Conservation (phyloP, 306 rosid species). For the Ochetophila trinervis region DNA sequence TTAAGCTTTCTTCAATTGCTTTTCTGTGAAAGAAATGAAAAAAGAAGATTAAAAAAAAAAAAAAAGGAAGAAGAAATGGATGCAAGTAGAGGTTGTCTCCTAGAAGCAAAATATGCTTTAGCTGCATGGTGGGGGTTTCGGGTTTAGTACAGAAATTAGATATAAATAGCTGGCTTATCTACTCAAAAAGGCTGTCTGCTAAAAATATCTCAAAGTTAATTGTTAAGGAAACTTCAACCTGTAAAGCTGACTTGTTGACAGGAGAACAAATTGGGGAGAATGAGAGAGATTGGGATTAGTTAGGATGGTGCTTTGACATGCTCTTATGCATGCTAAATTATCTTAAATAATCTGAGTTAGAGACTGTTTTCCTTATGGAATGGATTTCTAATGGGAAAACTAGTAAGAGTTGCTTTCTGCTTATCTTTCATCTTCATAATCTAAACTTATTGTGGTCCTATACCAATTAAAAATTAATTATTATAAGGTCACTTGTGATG, state of each 20-base stretch:
- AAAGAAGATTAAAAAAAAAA: slow-evolving; percentile 13
- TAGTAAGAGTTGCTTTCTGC: too few species aligned
- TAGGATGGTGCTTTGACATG: not conserved
- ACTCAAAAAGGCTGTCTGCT: not conserved
- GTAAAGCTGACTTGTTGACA: slow-evolving; percentile 7
- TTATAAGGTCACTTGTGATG: too few species aligned
- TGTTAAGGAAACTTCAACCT: not conserved
- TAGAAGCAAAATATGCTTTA: slow-evolving; percentile 41
- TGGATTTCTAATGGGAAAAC: too few species aligned
- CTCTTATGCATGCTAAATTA: not conserved
- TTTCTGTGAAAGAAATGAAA: slow-evolving; percentile 34
- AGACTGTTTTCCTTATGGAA: not conserved
- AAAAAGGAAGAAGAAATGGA: slow-evolving; percentile 21
- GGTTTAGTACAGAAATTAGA: not conserved
- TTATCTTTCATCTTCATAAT: too few species aligned
- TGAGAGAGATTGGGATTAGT: not conserved
- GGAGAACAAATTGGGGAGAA: not conserved
- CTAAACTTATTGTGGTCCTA: too few species aligned
- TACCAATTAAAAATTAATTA: too few species aligned
- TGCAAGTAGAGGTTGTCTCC: slow-evolving; percentile 51
- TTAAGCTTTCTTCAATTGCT: slow-evolving; percentile 32
- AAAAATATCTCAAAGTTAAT: not conserved
- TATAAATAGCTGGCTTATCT: not conserved
- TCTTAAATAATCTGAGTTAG: not conserved
- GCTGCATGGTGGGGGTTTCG: slow-evolving; percentile 40